phyloP scores from a whole-genome alignment of 2,329 filamentous ascomycete species.

The Bisporella sp. region DNA sequence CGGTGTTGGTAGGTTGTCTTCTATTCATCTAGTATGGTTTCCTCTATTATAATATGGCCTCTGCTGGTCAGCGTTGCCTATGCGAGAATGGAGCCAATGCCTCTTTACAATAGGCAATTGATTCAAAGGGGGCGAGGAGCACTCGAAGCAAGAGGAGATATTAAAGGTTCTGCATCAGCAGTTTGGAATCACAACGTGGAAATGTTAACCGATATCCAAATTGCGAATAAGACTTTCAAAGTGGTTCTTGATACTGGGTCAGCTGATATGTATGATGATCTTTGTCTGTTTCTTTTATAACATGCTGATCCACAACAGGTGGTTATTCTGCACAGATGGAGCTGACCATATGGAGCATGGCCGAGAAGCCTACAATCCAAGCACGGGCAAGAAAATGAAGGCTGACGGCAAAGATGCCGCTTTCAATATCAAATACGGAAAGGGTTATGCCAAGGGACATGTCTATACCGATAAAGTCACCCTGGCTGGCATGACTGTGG shows the following conservation, averaged over 20 bases:
- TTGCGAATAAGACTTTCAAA: conserved; percentile 1
- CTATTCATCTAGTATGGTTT: no score
- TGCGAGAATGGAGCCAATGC: no score
- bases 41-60: not conserved
- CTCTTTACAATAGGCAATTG: no score
- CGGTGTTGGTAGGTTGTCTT: no score
- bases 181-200: not conserved
- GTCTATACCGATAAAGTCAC: not conserved
- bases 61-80: not conserved
- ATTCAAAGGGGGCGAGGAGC: no score
- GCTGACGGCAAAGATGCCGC: not conserved
- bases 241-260: not conserved
- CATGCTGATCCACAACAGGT: not conserved
- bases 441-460: not conserved
- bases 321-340: not conserved
- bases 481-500: not conserved
- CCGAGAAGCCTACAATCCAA: not conserved
- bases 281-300: not conserved
- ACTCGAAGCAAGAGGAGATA: not conserved
- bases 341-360: not conserved
- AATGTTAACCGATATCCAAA: not conserved
- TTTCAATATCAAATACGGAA: not conserved
- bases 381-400: not conserved
- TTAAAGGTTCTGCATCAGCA: not conserved
- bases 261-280: not conserved